Percentiles rank a stretch among this genome's conserved stretches.
phyloP scores from a whole-genome alignment of 805 yeast genomes.

The Candida oleophila region DNA sequence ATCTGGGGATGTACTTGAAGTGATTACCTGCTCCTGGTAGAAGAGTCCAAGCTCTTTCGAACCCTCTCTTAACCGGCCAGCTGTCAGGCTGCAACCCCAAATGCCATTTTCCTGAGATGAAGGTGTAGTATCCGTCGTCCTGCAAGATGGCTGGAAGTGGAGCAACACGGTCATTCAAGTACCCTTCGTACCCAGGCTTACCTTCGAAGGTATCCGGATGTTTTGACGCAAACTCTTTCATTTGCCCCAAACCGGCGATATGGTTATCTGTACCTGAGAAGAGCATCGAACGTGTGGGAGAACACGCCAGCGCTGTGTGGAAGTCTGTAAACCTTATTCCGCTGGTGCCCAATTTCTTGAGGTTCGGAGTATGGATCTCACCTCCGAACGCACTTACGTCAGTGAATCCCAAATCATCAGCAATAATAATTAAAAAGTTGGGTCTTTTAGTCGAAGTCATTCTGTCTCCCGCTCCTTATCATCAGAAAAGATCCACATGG shows the following conservation, averaged over 20 bases:
- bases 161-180: conserved; percentile 50
- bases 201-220: conserved; percentile 39
- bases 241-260: conserved; percentile 59
- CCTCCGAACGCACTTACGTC: conserved; percentile 56
- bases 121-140: conserved; percentile 49
- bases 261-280: conserved; percentile 63
- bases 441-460: conserved; percentile 26
- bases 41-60: conserved; percentile 48
- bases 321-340: conserved; percentile 57
- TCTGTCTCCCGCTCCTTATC: no score
- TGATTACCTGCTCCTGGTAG: conserved; percentile 61
- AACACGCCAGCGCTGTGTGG: conserved; percentile 64
- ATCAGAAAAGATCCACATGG: no score
- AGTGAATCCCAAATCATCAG: conserved; percentile 63
- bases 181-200: conserved; percentile 58
- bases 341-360: conserved; percentile 40
- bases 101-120: conserved; percentile 65
- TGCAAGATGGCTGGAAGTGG: conserved; percentile 51
- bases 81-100: conserved; percentile 49
- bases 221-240: conserved; percentile 46
- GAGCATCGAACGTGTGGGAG: conserved; percentile 63
- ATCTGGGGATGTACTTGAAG: conserved; percentile 44
- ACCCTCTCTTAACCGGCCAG: conserved; percentile 51
- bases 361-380: conserved; percentile 56
- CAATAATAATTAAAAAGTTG: conserved; percentile 54